phyloP scores from a whole-genome alignment of 1,284 basidiomycete species.

The Rugosomyces carneus region DNA sequence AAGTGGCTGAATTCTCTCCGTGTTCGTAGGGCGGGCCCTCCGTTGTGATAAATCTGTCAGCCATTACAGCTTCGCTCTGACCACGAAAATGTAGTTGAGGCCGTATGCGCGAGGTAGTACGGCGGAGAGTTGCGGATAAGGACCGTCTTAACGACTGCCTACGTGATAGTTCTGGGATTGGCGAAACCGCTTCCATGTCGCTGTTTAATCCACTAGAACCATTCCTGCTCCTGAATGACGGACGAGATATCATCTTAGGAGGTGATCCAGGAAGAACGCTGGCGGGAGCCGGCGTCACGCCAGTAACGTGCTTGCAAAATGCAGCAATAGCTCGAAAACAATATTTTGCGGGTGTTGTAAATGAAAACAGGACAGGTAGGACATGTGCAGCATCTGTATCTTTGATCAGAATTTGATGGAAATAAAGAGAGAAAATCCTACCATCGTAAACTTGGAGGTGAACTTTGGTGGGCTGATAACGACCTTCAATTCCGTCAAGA shows the following conservation, averaged over 20 bases:
- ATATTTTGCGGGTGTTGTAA: constrained; percentile 77
- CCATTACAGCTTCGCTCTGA: constrained; percentile 4
- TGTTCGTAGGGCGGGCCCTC: constrained; percentile 2
- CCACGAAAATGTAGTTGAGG: constrained; percentile 7
- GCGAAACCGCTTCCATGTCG: not conserved
- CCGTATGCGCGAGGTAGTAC: constrained; percentile 8
- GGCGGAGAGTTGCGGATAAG: constrained; percentile 10
- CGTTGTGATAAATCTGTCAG: not conserved
- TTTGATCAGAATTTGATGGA: constrained; percentile 1
- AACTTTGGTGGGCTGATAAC: constrained; percentile 72
- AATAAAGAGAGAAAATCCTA: constrained; percentile 22
- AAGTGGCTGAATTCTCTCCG: constrained; percentile 11
- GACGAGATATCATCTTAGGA: constrained; percentile 8
- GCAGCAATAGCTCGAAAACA: constrained; percentile 69
- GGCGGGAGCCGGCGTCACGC: constrained; percentile 28
- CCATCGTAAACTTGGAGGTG: constrained; percentile 88
- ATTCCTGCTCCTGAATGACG: constrained; percentile 4
- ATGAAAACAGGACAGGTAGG: constrained; percentile 75
- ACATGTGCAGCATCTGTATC: constrained; percentile 59
- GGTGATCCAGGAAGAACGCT: constrained; percentile 10
- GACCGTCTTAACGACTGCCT: constrained; percentile 12
- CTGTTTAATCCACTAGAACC: not conserved
- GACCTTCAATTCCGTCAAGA: constrained; percentile 58
- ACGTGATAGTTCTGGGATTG: not conserved
- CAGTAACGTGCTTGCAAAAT: constrained; percentile 61